These are phyloP conservation scores for Penicillium silybi DNA, from an alignment of 495 filamentous ascomycete species.

Conservation along the genomic window DNA sequence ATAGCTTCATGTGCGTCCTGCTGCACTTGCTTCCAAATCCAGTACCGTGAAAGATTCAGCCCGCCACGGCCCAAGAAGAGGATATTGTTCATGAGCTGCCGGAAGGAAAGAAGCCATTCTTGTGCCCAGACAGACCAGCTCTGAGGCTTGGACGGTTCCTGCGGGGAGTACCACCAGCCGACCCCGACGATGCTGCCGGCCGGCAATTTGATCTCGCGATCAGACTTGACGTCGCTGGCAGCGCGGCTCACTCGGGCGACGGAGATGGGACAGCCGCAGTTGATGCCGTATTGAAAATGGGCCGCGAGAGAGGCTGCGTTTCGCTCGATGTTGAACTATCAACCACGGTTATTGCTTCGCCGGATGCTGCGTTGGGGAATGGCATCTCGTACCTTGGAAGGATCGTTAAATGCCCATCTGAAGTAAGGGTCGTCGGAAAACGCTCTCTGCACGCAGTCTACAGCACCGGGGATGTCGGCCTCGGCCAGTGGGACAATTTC, in stretches of 20 bases:
- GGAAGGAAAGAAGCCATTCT: slow-evolving; percentile 54
- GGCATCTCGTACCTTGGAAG: slow-evolving; percentile 42
- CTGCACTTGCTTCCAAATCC: slow-evolving; percentile 49
- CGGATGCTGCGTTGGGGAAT: slow-evolving; percentile 2
- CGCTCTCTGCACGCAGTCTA: slow-evolving; percentile 54
- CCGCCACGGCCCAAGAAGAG: slow-evolving; percentile 59
- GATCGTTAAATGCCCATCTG: slow-evolving; percentile 55
- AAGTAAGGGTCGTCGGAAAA: slow-evolving; percentile 66
- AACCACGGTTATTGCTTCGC: slow-evolving; percentile 1
- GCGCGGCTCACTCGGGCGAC: slow-evolving; percentile 48
- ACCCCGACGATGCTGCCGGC: slow-evolving; percentile 51
- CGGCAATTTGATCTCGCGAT: slow-evolving; percentile 13
- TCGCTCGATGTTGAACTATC: slow-evolving; percentile 50
- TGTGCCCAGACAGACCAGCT: slow-evolving; percentile 55
- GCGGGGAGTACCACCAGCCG: slow-evolving; percentile 60
- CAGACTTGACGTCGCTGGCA: slow-evolving; percentile 9
- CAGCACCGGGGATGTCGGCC: slow-evolving; percentile 57
- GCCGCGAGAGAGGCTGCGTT: slow-evolving; percentile 61
- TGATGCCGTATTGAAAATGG: slow-evolving; percentile 59
- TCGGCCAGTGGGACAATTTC: slow-evolving; percentile 51
- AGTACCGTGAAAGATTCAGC: slow-evolving; percentile 58
- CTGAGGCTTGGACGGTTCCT: slow-evolving; percentile 28
- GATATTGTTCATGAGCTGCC: slow-evolving; percentile 59
- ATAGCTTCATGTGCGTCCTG: slow-evolving; percentile 32
- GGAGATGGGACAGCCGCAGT: slow-evolving; percentile 56